Conservation (phyloP, 495 filamentous ascomycete species). For the Daldinia concentrica region DNA sequence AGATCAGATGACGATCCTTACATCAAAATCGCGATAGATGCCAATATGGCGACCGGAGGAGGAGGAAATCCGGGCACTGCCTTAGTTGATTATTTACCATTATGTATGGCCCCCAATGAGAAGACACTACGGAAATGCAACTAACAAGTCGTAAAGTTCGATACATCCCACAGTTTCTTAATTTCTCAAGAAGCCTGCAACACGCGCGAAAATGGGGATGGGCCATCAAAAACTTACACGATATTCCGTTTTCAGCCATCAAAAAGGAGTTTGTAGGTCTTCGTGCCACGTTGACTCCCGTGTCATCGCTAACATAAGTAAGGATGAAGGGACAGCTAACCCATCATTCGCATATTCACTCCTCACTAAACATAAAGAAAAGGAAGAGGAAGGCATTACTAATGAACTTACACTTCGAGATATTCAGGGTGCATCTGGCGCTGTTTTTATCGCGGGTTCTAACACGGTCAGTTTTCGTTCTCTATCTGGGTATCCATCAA, state of each 20-base stretch:
- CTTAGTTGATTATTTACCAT: slow-evolving; percentile 56
- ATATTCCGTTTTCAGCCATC: slow-evolving; percentile 46
- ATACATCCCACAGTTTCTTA: slow-evolving; percentile 55
- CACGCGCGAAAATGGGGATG: slow-evolving; percentile 50
- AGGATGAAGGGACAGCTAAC: slow-evolving; percentile 34
- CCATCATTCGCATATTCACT: slow-evolving; percentile 50
- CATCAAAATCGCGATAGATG: slow-evolving; percentile 56
- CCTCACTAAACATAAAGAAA: slow-evolving; percentile 40
- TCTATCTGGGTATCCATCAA: neutral
- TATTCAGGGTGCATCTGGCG: slow-evolving; percentile 60
- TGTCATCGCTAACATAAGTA: slow-evolving; percentile 14
- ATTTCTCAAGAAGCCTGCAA: slow-evolving; percentile 51
- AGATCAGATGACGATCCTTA: slow-evolving; percentile 53
- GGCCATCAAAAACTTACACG: slow-evolving; percentile 49
- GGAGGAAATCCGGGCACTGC: slow-evolving; percentile 55
- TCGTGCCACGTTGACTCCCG: neutral
- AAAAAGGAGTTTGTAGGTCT: slow-evolving; percentile 40
- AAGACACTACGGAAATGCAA: slow-evolving; percentile 27
- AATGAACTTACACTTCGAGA: slow-evolving; percentile 56
- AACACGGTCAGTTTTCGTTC: slow-evolving; percentile 51
- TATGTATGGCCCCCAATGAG: slow-evolving; percentile 25
- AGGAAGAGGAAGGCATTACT: slow-evolving; percentile 36
- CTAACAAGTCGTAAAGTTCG: slow-evolving; percentile 39
- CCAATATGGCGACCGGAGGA: slow-evolving; percentile 53
- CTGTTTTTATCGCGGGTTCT: slow-evolving; percentile 60